These are phyloP conservation scores for Ceratocystis eucalypticola DNA, from an alignment of 2,329 filamentous ascomycete species.

Conservation along the genomic window DNA sequence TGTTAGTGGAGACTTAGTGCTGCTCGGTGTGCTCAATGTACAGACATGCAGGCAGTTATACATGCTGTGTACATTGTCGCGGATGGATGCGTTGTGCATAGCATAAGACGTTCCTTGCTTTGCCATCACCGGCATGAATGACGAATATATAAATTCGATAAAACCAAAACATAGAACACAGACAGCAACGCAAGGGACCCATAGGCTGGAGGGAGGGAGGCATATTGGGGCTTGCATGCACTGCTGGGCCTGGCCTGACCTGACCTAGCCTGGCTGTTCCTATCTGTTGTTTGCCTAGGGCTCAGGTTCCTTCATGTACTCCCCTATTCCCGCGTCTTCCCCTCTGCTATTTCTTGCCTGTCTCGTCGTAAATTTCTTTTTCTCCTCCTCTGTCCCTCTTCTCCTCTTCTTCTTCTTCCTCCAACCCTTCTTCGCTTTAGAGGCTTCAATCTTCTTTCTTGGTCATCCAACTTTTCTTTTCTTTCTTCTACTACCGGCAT, in stretches of 20 bases:
- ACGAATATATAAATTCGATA: neutral
- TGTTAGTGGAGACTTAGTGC: no score
- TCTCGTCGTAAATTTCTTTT: constrained; percentile 22
- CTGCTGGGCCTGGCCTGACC: neutral
- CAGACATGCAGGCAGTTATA: no score
- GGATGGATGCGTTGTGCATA: neutral
- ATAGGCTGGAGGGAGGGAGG: neutral
- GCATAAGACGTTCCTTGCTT: neutral
- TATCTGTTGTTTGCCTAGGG: neutral
- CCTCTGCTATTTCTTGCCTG: constrained; percentile 14
- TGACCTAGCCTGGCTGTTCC: neutral
- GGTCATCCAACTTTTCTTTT: constrained; percentile 20
- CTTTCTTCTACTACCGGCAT: constrained; percentile 23
- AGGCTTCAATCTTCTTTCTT: constrained; percentile 22
- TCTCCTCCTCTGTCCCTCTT: constrained; percentile 22
- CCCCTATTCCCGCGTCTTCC: constrained; percentile 14
- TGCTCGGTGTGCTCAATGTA: no score
- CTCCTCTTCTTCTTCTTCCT: constrained; percentile 21
- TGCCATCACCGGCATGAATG: neutral
- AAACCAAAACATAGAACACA: neutral
- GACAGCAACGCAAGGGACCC: neutral
- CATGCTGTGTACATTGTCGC: no score
- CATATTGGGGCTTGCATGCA: neutral
- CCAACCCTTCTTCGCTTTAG: constrained; percentile 15
- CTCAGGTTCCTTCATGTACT: constrained; percentile 20